Conservation (phyloP, 345 rosid genomes). For the Firmiana major region DNA sequence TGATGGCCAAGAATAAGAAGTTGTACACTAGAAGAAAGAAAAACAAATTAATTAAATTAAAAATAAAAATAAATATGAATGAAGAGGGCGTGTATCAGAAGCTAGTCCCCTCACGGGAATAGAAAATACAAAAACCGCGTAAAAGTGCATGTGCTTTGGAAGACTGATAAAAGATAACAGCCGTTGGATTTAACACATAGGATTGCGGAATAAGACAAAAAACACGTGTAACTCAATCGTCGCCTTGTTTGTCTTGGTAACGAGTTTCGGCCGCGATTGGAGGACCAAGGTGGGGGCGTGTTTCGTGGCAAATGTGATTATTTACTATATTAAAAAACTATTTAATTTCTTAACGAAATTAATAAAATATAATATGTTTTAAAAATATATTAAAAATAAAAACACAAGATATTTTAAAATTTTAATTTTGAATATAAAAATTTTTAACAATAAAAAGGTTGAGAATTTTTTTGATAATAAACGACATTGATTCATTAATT, state of each 20-base stretch:
- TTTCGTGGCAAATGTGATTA: neutral
- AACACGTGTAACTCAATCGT: neutral
- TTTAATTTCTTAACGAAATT: no score
- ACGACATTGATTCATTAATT: no score
- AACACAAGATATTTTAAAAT: no score
- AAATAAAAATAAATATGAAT: neutral
- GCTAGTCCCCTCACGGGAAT: neutral
- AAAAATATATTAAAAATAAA: no score
- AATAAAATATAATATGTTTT: no score
- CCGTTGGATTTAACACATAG: slow-evolving; percentile 33
- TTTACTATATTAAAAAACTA: no score
- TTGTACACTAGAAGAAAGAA: neutral
- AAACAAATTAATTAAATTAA: neutral
- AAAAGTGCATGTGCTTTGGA: neutral
- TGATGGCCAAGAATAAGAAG: neutral
- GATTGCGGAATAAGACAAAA: neutral
- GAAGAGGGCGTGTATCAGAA: slow-evolving; percentile 26
- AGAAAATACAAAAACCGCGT: slow-evolving; percentile 7
- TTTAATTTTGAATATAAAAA: no score
- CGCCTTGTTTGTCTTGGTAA: neutral
- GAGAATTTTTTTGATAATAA: no score
- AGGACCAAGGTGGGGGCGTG: neutral
- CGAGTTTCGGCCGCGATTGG: neutral
- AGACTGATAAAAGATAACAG: slow-evolving; percentile 2
- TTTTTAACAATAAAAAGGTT: no score